Percentiles rank a stretch among this genome's conserved stretches.
phyloP scores from a whole-genome alignment of 2,329 filamentous ascomycete species.

The Sclerotinia glacialis region DNA sequence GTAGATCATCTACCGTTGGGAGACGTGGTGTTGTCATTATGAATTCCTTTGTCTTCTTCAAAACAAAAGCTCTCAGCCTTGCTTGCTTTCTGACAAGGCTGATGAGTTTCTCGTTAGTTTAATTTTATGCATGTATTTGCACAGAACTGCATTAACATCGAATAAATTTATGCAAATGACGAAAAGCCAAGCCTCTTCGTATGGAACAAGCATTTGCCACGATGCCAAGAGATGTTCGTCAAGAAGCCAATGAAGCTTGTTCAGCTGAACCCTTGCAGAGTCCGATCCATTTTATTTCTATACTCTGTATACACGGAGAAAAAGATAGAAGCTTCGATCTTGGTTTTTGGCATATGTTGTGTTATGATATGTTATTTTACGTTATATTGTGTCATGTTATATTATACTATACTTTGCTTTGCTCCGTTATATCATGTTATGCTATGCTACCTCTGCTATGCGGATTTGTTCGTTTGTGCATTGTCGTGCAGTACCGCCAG shows the following conservation, averaged over 20 bases:
- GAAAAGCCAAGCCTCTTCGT: background rate
- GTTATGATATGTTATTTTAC: too few species aligned
- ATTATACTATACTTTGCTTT: background rate
- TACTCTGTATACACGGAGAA: too few species aligned
- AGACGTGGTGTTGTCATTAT: slow-evolving; percentile 27
- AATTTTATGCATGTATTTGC: too few species aligned
- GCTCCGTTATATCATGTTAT: background rate
- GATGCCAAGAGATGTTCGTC: slow-evolving; percentile 1
- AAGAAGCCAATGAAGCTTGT: slow-evolving; percentile 15
- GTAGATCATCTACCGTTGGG: slow-evolving; percentile 47
- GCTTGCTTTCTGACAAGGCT: background rate
- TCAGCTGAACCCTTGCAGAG: slow-evolving; percentile 9
- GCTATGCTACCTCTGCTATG: background rate
- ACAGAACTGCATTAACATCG: background rate
- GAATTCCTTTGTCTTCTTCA: background rate
- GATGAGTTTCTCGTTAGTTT: background rate
- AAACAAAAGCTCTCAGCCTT: background rate
- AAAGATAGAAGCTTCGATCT: background rate
- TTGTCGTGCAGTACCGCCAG: background rate
- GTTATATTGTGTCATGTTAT: too few species aligned
- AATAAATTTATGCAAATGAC: background rate
- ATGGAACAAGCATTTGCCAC: slow-evolving; percentile 2
- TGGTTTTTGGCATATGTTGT: too few species aligned
- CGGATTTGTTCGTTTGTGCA: background rate
- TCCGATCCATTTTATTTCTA: background rate